phyloP scores from a whole-genome alignment of 805 yeast genomes.

The Metschnikowia santaceciliae region DNA sequence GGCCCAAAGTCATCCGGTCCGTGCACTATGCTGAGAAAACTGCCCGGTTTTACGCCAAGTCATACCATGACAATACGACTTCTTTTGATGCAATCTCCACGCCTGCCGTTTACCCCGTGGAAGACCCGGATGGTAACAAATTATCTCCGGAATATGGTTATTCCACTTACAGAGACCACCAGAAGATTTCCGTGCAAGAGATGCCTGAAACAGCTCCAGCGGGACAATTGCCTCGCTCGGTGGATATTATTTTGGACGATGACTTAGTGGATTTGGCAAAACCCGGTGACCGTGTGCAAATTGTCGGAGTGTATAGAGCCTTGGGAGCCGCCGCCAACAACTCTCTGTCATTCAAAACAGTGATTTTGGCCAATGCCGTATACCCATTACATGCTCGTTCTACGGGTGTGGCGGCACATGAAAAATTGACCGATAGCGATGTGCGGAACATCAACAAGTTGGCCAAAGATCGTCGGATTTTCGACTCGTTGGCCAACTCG shows the following conservation, averaged over 20 bases:
- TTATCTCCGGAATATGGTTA: slow-evolving; percentile 88
- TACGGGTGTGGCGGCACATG: slow-evolving; percentile 71
- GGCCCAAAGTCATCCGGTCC: slow-evolving; percentile 88
- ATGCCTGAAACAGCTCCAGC: slow-evolving; percentile 98
- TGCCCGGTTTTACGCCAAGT: slow-evolving; percentile 82
- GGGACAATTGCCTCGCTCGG: slow-evolving; percentile 91
- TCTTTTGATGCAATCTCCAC: slow-evolving; percentile 81
- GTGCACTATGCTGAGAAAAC: slow-evolving; percentile 90
- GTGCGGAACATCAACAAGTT: slow-evolving; percentile 81
- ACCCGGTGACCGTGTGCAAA: slow-evolving; percentile 94
- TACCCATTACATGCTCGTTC: slow-evolving; percentile 87
- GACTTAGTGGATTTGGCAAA: slow-evolving; percentile 88
- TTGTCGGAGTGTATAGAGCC: slow-evolving; percentile 91
- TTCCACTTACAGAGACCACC: slow-evolving; percentile 90
- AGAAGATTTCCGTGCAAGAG: slow-evolving; percentile 88
- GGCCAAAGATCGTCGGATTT: slow-evolving; percentile 65
- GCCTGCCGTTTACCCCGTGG: slow-evolving; percentile 86
- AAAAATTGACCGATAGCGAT: slow-evolving; percentile 71
- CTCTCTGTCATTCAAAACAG: slow-evolving; percentile 70
- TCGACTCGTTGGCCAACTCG: slow-evolving; percentile 76
- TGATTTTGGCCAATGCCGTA: slow-evolving; percentile 84
- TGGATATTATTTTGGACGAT: slow-evolving; percentile 90
- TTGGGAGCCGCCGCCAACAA: slow-evolving; percentile 67
- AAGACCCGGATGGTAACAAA: slow-evolving; percentile 87
- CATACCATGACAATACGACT: slow-evolving; percentile 89